Evolutionary conservation across 164 flowering plant species (phyloP), one percentile per base, ranked within the genome.

Genomic region (Stephania cephalantha): DNA sequence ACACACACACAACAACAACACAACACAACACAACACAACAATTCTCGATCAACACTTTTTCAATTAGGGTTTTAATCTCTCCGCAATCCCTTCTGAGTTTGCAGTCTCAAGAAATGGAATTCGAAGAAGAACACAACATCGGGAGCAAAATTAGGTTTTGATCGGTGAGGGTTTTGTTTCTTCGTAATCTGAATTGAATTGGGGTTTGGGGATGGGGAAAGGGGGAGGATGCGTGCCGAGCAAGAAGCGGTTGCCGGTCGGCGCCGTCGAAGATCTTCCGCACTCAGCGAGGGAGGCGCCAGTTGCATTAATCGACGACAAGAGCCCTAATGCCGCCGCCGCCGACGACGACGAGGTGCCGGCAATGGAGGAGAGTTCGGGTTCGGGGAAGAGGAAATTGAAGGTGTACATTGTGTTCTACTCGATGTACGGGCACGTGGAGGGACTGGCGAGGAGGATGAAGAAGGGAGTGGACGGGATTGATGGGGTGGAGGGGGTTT

Each of bases 181-280:
- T 25, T 25, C 25, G 25, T 25, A 25, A 25, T 25, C 25, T 25
- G 25, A 61, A 8, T 50, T 15, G 25, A 10, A 20, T 73, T 73
- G 7, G 18, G 22, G 18, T 63, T 63, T 64, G 20, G 11, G 66
- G 68, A 90, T 90, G 95, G 95, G 95, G 18, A 90, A 90, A 81
- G 95, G 95, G 63, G 95, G 95, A 18, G 95, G 95, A 44, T 90
- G 95, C 64, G 90, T 90, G 9, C 95, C 95, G 1, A 89, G 91
- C 85, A 89, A 88, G 83, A 89, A 87, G 77, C 84, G 81, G 46
- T 12, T 45, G 29, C 85, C 86, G 8, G 20, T 45, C 55, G 84
- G 22, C 11, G 83, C 74, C 12, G 73, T 82, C 17, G 79, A 77
- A 9, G 81, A 72, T 46, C 77, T 79, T 68, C 85, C 81, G 3